These are phyloP conservation scores for Prunus persica DNA, from an alignment of 306 rosid species.

Conservation along the genomic window Prunus_persica_NCBIv2 NC_034010.1:9082501-9083000, in stretches of 20 bases:
- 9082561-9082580: neutral
- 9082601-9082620: neutral
- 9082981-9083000: neutral
- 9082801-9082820: neutral
- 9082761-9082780: slow-evolving; percentile 41
- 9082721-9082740: slow-evolving; percentile 56
- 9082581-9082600: neutral
- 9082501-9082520: no score
- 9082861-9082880: slow-evolving; percentile 92
- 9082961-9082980: neutral
- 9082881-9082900: slow-evolving; percentile 60
- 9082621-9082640: neutral
- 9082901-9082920: neutral
- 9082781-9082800: neutral
- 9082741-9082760: slow-evolving; percentile 90
- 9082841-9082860: slow-evolving; percentile 25
- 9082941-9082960: neutral
- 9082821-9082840: neutral
- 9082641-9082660: no score
- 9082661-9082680: no score
- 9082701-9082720: no score
- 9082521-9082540: no score
- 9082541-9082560: neutral
- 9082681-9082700: no score
- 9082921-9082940: neutral